Conservation (phyloP, 495 filamentous ascomycete genomes). For the Penicillium atrosanguineum region DNA sequence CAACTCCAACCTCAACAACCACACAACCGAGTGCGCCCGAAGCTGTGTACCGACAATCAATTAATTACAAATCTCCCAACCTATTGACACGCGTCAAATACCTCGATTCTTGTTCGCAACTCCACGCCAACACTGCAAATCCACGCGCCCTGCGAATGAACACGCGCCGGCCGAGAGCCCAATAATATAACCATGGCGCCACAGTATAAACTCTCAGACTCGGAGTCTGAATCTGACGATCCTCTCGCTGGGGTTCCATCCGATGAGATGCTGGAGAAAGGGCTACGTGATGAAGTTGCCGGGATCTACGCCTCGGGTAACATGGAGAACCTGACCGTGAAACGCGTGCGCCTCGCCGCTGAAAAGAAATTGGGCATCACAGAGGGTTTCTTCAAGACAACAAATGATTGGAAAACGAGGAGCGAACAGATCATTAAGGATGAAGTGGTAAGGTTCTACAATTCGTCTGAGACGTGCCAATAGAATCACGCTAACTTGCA, state of each 20-base stretch:
- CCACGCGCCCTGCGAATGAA: neutral
- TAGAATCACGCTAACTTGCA: conserved; percentile 5
- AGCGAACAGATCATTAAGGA: conserved; percentile 73
- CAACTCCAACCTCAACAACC: neutral
- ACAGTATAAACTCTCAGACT: conserved; percentile 35
- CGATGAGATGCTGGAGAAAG: conserved; percentile 44
- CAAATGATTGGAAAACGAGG: conserved; percentile 69
- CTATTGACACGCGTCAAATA: neutral
- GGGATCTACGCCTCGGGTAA: conserved; percentile 56
- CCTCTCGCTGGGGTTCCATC: conserved; percentile 19
- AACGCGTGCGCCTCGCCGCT: conserved; percentile 63
- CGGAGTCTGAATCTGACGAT: conserved; percentile 29
- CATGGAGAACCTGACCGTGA: conserved; percentile 69
- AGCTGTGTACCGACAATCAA: neutral
- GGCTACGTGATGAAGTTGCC: conserved; percentile 59
- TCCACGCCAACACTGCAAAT: neutral
- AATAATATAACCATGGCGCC: conserved; percentile 29
- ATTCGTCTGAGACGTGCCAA: neutral
- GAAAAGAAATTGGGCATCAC: conserved; percentile 65
- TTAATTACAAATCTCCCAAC: neutral
- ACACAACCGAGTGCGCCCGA: conserved; percentile 4
- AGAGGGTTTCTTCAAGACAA: conserved; percentile 65
- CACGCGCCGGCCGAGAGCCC: neutral
- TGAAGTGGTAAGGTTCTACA: conserved; percentile 59
- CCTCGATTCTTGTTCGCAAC: neutral